Evolutionary conservation across 345 rosid species (phyloP).

Genomic region (Eucalyptus marginata): DNA sequence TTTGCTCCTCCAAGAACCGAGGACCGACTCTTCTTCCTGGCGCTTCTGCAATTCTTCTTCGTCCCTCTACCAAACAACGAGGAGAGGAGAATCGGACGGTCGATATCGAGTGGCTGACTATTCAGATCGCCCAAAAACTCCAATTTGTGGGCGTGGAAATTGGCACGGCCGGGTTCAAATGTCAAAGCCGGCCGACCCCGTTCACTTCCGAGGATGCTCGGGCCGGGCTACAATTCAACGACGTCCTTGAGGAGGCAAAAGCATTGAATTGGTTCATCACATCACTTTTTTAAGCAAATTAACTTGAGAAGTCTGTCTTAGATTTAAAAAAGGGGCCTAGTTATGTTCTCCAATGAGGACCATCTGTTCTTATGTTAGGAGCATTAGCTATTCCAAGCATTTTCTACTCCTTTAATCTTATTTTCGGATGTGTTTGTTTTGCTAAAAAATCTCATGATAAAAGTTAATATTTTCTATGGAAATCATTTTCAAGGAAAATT

Average conservation of each 20-base stretch:
- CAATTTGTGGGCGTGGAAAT: neutral
- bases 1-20: neutral
- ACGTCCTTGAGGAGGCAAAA: neutral
- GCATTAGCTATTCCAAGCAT: neutral
- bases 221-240: neutral
- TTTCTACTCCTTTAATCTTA: neutral
- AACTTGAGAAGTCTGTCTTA: neutral
- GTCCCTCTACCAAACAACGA: neutral
- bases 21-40: neutral
- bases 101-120: neutral
- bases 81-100: neutral
- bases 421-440: neutral
- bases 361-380: neutral
- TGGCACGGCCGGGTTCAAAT: neutral
- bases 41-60: neutral
- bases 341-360: neutral
- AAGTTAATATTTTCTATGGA: accelerated
- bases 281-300: neutral
- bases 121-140: neutral
- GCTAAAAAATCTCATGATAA: neutral
- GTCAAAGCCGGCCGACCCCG: neutral
- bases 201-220: neutral
- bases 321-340: neutral
- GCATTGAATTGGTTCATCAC: neutral
- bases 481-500: neutral